Percentiles rank a stretch among this genome's conserved stretches.
These are phyloP conservation scores for Striga hermonthica DNA, from an alignment of 305 asterid genomes.

Conservation along the genomic window DNA sequence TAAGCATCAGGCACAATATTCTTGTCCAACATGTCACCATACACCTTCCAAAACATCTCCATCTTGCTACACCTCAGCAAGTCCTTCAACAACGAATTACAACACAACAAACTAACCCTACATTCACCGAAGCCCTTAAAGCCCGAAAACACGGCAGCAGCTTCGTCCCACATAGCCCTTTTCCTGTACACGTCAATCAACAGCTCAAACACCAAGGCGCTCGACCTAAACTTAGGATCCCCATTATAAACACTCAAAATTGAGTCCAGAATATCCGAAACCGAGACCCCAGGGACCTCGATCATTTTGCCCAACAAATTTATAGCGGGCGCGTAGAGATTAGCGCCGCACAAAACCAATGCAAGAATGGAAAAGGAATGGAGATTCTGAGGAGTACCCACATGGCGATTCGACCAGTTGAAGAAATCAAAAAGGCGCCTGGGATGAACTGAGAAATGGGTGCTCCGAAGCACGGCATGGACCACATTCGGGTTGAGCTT, in stretches of 20 bases:
- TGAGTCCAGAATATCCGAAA: slow-evolving; percentile 45
- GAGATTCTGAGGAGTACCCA: slow-evolving; percentile 54
- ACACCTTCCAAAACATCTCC: slow-evolving; percentile 73
- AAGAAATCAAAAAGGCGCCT: slow-evolving; percentile 69
- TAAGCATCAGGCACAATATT: slow-evolving; percentile 52
- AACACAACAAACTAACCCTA: slow-evolving; percentile 64
- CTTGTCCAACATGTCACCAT: slow-evolving; percentile 52
- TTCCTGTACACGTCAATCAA: slow-evolving; percentile 72
- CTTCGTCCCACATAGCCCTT: slow-evolving; percentile 62
- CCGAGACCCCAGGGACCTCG: slow-evolving; percentile 39
- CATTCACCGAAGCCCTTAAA: slow-evolving; percentile 36
- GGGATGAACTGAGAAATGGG: slow-evolving; percentile 54
- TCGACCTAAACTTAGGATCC: slow-evolving; percentile 40
- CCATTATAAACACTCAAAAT: slow-evolving; percentile 42
- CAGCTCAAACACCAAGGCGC: slow-evolving; percentile 63
- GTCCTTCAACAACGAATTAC: slow-evolving; percentile 78
- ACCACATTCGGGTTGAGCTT: slow-evolving; percentile 62
- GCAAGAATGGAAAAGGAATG: slow-evolving; percentile 55
- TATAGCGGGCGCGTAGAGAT: slow-evolving; percentile 51
- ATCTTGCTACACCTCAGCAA: slow-evolving; percentile 51
- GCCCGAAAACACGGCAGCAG: slow-evolving; percentile 57
- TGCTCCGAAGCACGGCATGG: slow-evolving; percentile 49
- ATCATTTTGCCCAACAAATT: slow-evolving; percentile 48
- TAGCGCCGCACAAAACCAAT: slow-evolving; percentile 54
- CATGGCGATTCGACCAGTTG: slow-evolving; percentile 55